Conservation (phyloP, 177 flowering plant genomes). For the Telopea speciosissima region DNA sequence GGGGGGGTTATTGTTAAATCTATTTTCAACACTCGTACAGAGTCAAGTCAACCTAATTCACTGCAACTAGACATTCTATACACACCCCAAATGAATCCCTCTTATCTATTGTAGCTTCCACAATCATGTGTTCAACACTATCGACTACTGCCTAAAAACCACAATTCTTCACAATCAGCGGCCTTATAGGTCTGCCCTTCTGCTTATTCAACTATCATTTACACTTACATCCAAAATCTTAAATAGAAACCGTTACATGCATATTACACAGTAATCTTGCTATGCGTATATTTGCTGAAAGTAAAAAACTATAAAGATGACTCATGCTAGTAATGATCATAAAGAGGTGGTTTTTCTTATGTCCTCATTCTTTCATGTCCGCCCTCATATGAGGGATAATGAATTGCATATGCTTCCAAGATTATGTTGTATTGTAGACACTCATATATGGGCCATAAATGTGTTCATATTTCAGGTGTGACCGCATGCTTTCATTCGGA, state of each 20-base stretch:
- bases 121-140: no score
- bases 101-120: no score
- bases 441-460: neutral
- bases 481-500: conserved; percentile 87
- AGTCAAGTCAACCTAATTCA: no score
- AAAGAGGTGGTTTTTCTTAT: neutral
- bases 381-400: neutral
- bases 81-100: no score
- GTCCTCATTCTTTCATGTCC: neutral
- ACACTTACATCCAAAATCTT: no score
- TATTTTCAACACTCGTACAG: no score
- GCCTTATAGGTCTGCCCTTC: no score
- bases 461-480: conserved; percentile 59
- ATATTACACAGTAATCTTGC: neutral
- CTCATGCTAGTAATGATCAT: neutral
- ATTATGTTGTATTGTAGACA: neutral
- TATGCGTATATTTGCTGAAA: neutral
- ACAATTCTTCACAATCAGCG: no score
- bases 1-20: no score
- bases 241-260: neutral
- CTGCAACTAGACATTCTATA: no score
- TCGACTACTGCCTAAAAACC: no score
- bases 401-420: neutral
- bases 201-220: no score
- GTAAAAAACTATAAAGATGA: neutral